phyloP scores from a whole-genome alignment of 2,329 filamentous ascomycete genomes.

The Coniochaeta sp. region DNA sequence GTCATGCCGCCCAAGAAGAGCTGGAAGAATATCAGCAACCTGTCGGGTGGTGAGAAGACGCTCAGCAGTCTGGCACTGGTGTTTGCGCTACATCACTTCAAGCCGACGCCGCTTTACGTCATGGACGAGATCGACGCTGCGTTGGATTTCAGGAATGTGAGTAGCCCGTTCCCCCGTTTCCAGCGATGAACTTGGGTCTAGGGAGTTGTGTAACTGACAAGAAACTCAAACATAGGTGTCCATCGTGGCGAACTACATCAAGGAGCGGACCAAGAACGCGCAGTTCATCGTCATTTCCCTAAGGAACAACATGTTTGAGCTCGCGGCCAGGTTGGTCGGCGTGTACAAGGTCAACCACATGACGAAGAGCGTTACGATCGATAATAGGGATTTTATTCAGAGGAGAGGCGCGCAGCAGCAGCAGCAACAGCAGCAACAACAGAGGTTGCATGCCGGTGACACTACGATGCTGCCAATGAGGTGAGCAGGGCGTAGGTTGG shows the following conservation, averaged over 20 bases:
- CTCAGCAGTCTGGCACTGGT: slow-evolving; percentile 86
- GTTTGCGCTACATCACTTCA: slow-evolving; percentile 98
- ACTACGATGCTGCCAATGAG: background rate
- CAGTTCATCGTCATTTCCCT: slow-evolving; percentile 98
- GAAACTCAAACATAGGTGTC: slow-evolving; percentile 59
- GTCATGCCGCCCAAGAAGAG: slow-evolving; percentile 99
- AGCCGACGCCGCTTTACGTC: slow-evolving; percentile 93
- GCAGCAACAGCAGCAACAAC: slow-evolving; percentile 2
- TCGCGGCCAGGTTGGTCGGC: slow-evolving; percentile 88
- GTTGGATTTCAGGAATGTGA: slow-evolving; percentile 93
- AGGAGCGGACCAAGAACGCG: slow-evolving; percentile 97
- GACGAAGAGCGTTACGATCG: slow-evolving; percentile 86
- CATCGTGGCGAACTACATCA: slow-evolving; percentile 98
- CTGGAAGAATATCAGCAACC: slow-evolving; percentile 98
- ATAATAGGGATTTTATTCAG: slow-evolving; percentile 71
- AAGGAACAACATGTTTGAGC: slow-evolving; percentile 99
- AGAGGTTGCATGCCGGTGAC: background rate
- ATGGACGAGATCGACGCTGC: slow-evolving; percentile 99
- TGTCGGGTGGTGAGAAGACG: slow-evolving; percentile 96
- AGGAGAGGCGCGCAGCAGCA: slow-evolving; percentile 25
- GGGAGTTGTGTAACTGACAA: background rate
- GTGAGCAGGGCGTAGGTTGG: background rate
- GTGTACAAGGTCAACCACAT: slow-evolving; percentile 99
- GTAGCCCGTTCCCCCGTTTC: slow-evolving; percentile 21
- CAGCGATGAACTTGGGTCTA: background rate